Evolutionary conservation across 2,329 filamentous ascomycete species (phyloP), one percentile per base, ranked within the genome.

Genomic region (Exophiala lecanii-corni): DNA sequence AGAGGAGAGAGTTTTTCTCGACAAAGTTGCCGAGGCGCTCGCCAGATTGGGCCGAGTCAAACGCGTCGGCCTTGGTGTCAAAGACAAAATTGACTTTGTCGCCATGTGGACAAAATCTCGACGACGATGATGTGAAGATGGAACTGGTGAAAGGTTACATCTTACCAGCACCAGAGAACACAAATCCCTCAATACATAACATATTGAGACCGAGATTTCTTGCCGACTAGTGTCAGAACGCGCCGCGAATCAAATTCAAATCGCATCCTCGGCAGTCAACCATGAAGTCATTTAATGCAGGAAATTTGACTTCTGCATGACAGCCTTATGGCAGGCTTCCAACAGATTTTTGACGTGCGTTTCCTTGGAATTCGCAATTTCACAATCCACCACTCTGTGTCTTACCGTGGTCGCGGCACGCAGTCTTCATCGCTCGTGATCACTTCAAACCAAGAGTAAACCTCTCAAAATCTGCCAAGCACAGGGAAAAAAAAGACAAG

Each of bases 21-120:
- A 95, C 58, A 76, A 78, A 25, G 78, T 98, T 12, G 87, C 79
- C 1, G 92, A 97, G 56, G 82, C 89, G 9, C 70, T 98, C 43
- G 89, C 92, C n/a, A 71, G 91, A 40, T 65, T 98, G 40, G 87
- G 89, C 2, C 73, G 92, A 48, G 89, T 92, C 28, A 94, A 94
- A 71, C 76, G 91, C 43, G 88, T 98, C 1, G 89, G 86, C 0
- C 63, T 98, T 53, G 89, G 87, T 0, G 73, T 94, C 42, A 71
- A 75, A 56, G 88, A 97, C 49, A 98, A 98, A 72, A 70, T 74
- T 17, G 78, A 81, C 4, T 98, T 98, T 64, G 74, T 94, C 19
- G 75, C 82, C 41, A 81, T 82, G 20, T 91, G 81, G 81, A 70
- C 59, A 35, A 74, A 66, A 58, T 68, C 56, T 40, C 56, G 58